A percentile compares a stretch with the other conserved stretches of the same genome.
phyloP scores from a whole-genome alignment of 768 basidiomycete genomes.

The Pleurotus djamor region DNA sequence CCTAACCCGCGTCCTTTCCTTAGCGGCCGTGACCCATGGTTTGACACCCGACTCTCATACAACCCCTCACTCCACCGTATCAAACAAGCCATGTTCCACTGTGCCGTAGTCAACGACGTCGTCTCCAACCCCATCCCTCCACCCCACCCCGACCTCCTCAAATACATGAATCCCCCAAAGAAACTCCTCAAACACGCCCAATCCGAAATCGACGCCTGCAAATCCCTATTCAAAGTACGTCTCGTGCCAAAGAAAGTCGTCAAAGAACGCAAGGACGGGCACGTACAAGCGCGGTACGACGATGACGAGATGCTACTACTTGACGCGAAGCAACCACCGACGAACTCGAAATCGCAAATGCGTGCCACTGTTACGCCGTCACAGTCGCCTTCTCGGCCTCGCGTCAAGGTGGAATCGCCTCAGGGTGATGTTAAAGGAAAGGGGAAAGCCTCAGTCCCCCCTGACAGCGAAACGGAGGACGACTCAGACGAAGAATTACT shows the following conservation, averaged over 20 bases:
- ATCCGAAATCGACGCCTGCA: slow-evolving; percentile 57
- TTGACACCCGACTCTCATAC: slow-evolving; percentile 70
- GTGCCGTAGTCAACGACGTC: slow-evolving; percentile 77
- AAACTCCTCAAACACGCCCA: slow-evolving; percentile 61
- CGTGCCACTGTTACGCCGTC: too few species aligned
- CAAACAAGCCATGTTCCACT: slow-evolving; percentile 92
- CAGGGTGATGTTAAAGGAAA: slow-evolving; percentile 19
- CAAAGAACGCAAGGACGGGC: slow-evolving; percentile 58
- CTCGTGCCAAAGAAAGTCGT: slow-evolving; percentile 70
- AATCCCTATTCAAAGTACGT: slow-evolving; percentile 71
- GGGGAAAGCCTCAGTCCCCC: slow-evolving; percentile 20
- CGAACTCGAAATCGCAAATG: slow-evolving; percentile 6
- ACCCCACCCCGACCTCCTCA: slow-evolving; percentile 80
- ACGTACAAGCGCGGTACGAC: slow-evolving; percentile 61
- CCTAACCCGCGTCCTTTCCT: neutral
- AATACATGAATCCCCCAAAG: slow-evolving; percentile 80
- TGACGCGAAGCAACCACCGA: slow-evolving; percentile 30
- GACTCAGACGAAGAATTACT: slow-evolving; percentile 31
- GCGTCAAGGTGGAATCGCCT: too few species aligned
- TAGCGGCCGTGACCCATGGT: slow-evolving; percentile 73
- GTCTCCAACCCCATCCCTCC: slow-evolving; percentile 73
- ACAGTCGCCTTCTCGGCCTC: too few species aligned
- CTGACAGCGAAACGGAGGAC: slow-evolving; percentile 56
- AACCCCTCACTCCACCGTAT: slow-evolving; percentile 90
- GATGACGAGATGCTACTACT: slow-evolving; percentile 59